Conservation (phyloP, 2,329 filamentous ascomycete genomes). For the Beauveria asiatica region DNA sequence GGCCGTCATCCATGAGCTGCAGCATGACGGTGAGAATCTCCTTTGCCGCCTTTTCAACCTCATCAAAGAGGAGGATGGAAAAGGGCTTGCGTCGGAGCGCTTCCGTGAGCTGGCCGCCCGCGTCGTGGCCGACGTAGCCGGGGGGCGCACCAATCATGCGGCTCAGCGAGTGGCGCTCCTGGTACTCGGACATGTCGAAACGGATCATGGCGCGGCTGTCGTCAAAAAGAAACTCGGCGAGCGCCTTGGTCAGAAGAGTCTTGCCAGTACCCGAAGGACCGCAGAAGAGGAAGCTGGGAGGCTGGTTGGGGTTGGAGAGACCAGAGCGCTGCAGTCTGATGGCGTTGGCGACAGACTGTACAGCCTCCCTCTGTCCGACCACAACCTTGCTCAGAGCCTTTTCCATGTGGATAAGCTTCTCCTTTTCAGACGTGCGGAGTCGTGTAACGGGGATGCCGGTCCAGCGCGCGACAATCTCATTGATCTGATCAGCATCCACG, state of each 20-base stretch:
- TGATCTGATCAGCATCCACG: conserved; percentile 96
- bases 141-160: conserved; percentile 97
- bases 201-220: conserved; percentile 96
- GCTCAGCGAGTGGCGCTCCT: conserved; percentile 89
- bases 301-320: conserved; percentile 90
- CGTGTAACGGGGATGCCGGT: conserved; percentile 97
- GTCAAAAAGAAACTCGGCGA: conserved; percentile 97
- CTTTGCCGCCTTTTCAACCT: conserved; percentile 97
- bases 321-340: conserved; percentile 93
- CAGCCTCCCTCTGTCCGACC: conserved; percentile 89
- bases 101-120: conserved; percentile 92
- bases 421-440: conserved; percentile 91
- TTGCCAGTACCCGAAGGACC: conserved; percentile 98
- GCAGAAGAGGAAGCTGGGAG: conserved; percentile 97
- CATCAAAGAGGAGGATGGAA: conserved; percentile 95
- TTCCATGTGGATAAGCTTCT: conserved; percentile 98
- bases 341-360: conserved; percentile 86
- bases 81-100: conserved; percentile 89
- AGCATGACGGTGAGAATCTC: conserved; percentile 92
- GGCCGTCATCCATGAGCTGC: conserved; percentile 99
- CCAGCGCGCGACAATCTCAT: conserved; percentile 94
- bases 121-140: conserved; percentile 93
- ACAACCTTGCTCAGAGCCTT: conserved; percentile 74
- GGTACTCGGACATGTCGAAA: conserved; percentile 99
- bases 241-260: conserved; percentile 89